Conservation (phyloP, 345 rosid species). For the Acer campestre region DNA sequence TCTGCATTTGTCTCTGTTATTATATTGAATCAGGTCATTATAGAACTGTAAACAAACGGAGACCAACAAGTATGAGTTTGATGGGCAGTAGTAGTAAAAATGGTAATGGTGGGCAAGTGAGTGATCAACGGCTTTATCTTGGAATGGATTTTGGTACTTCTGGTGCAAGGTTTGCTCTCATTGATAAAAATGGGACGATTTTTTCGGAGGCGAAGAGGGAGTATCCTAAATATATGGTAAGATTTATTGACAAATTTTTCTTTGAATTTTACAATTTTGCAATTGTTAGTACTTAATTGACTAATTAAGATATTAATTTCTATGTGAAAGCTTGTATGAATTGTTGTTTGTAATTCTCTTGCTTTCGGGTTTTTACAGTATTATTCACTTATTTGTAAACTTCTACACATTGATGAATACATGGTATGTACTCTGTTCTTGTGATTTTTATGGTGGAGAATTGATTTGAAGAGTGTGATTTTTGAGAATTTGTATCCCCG, state of each 20-base stretch:
- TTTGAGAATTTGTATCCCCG: background rate
- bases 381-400: background rate
- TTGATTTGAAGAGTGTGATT: background rate
- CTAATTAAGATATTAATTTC: background rate
- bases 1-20: background rate
- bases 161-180: constrained; percentile 79
- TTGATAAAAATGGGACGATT: constrained; percentile 64
- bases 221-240: constrained; percentile 61
- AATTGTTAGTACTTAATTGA: background rate
- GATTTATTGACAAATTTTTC: background rate
- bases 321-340: background rate
- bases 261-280: background rate
- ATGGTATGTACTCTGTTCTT: no score
- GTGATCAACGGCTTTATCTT: constrained; percentile 54
- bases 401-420: background rate
- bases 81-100: constrained; percentile 25
- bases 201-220: constrained; percentile 67
- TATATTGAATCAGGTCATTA: constrained; percentile 35
- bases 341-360: background rate
- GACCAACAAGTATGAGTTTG: constrained; percentile 34
- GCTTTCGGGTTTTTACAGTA: background rate
- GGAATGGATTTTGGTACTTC: constrained; percentile 99
- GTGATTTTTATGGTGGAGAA: background rate
- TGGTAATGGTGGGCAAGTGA: constrained; percentile 19
- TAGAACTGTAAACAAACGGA: constrained; percentile 14